Evolutionary conservation across 345 rosid species (phyloP).

Genomic region (Capsella bursapastoris): DNA sequence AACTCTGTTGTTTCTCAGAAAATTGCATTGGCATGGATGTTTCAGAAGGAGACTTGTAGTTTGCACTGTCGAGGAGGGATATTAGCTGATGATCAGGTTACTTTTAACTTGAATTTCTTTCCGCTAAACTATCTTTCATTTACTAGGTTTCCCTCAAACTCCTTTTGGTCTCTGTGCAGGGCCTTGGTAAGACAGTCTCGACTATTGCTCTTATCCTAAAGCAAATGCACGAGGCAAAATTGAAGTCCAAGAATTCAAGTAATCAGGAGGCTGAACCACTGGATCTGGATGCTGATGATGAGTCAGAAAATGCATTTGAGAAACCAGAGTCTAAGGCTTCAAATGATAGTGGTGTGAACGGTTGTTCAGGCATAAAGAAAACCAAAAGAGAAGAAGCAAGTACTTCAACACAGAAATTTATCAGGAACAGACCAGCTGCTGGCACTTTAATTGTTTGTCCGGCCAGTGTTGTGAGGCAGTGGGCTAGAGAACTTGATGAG

Average conservation of each 20-base stretch:
- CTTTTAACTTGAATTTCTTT: conserved; percentile 21
- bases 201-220: conserved; percentile 89
- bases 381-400: conserved; percentile 58
- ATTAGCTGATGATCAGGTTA: conserved; percentile 98
- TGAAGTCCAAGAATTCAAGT: conserved; percentile 54
- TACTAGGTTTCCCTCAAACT: conserved; percentile 1
- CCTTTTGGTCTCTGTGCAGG: conserved; percentile 55
- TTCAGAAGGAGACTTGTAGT: conserved; percentile 88
- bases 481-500: conserved; percentile 91
- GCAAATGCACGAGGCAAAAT: conserved; percentile 66
- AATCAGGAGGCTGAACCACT: conserved; percentile 69
- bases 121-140: conserved; percentile 3
- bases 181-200: conserved; percentile 97
- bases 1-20: conserved; percentile 58
- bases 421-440: conserved; percentile 67
- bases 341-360: conserved; percentile 51
- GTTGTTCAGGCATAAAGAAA: conserved; percentile 44
- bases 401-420: conserved; percentile 55
- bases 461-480: conserved; percentile 92
- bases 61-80: conserved; percentile 90
- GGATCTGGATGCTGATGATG: conserved; percentile 88
- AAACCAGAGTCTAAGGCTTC: conserved; percentile 30
- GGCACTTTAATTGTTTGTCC: conserved; percentile 98
- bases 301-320: conserved; percentile 37
- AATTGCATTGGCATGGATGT: conserved; percentile 98